Percentiles rank a stretch among this genome's conserved stretches.
phyloP scores from a whole-genome alignment of 2,329 filamentous ascomycete genomes.

The Corinectria fuckeliana region DNA sequence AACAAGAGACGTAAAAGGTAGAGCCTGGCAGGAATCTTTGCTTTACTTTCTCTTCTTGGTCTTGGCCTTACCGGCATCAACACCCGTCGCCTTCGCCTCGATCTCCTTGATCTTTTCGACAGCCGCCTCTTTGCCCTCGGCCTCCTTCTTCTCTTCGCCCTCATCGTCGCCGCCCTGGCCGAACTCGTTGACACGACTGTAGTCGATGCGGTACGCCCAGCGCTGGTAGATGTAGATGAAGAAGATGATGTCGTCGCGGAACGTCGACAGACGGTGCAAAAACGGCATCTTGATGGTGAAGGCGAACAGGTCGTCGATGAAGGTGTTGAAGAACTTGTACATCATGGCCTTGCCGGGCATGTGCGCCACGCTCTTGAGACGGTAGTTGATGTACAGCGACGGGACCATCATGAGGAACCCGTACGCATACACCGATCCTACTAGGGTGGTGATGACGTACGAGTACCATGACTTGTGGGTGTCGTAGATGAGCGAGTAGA shows the following conservation, averaged over 20 bases:
- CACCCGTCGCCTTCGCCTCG: conserved; percentile 56
- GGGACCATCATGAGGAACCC: conserved; percentile 99
- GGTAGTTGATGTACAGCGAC: conserved; percentile 97
- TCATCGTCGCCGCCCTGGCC: conserved; percentile 93
- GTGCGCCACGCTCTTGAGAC: conserved; percentile 92
- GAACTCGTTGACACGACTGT: conserved; percentile 93
- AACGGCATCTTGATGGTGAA: conserved; percentile 99
- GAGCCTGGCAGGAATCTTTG: background rate
- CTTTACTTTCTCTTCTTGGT: conserved; percentile 52
- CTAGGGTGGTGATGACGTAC: conserved; percentile 92
- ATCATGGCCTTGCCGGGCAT: conserved; percentile 97
- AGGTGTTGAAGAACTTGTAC: conserved; percentile 98
- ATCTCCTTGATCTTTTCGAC: conserved; percentile 47
- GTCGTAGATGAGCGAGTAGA: conserved; percentile 91
- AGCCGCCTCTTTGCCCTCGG: conserved; percentile 48
- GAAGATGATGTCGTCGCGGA: conserved; percentile 97
- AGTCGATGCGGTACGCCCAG: conserved; percentile 91
- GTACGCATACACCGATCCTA: conserved; percentile 96
- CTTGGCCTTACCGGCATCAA: conserved; percentile 53
- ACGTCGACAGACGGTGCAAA: conserved; percentile 87
- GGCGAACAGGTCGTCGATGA: conserved; percentile 97
- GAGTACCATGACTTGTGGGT: conserved; percentile 98
- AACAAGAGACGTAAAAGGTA: background rate
- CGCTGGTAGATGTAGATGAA: conserved; percentile 97
- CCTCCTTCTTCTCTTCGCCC: conserved; percentile 42